Conservation (phyloP, 1,284 basidiomycete genomes). For the Cryptococcus sp. region DNA sequence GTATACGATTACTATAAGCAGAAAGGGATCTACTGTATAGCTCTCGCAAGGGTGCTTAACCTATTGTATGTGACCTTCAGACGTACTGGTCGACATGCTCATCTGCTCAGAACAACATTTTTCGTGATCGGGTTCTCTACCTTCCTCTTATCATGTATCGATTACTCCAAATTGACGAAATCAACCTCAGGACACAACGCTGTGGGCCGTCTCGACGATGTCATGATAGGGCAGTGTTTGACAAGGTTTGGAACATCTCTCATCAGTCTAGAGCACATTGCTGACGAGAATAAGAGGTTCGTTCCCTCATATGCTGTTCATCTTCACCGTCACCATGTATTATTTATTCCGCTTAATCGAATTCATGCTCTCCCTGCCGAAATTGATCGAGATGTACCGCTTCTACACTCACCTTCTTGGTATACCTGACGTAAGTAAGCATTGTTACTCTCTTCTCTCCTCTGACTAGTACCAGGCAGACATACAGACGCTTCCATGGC, state of each 20-base stretch:
- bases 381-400: constrained; percentile 84
- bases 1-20: constrained; percentile 90
- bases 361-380: constrained; percentile 56
- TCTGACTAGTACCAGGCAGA: constrained; percentile 68
- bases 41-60: constrained; percentile 77
- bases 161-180: constrained; percentile 68
- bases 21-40: constrained; percentile 93
- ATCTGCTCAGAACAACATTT: constrained; percentile 70
- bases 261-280: constrained; percentile 3
- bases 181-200: constrained; percentile 36
- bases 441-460: background rate
- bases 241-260: constrained; percentile 57
- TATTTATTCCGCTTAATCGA: constrained; percentile 59
- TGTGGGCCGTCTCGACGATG: constrained; percentile 61
- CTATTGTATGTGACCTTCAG: constrained; percentile 66
- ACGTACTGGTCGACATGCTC: background rate
- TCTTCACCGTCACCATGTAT: constrained; percentile 71
- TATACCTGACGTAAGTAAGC: constrained; percentile 54
- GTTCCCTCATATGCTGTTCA: constrained; percentile 57
- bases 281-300: constrained; percentile 16
- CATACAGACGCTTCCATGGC: constrained; percentile 96
- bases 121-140: constrained; percentile 97
- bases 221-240: constrained; percentile 73
- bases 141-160: constrained; percentile 89
- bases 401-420: constrained; percentile 64